Conservation (phyloP, 2,329 filamentous ascomycete species). For the Fusarium subtropicale region DNA sequence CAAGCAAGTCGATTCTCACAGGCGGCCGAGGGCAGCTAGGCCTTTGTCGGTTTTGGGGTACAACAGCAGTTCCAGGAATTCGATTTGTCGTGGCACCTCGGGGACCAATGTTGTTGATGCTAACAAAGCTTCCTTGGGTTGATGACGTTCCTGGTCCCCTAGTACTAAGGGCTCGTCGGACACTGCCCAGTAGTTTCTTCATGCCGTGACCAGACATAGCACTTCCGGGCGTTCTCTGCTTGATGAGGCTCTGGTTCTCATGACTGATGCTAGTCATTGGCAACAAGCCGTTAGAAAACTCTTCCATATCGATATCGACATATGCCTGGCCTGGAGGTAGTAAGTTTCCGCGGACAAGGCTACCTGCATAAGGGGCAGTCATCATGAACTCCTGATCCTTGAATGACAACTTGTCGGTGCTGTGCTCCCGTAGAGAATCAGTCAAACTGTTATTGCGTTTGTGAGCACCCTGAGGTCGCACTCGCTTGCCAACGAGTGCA, state of each 20-base stretch:
- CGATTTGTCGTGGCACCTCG: slow-evolving; percentile 68
- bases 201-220: slow-evolving; percentile 79
- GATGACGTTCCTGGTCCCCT: slow-evolving; percentile 59
- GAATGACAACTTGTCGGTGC: slow-evolving; percentile 61
- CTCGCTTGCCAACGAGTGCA: slow-evolving; percentile 68
- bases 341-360: slow-evolving; percentile 86
- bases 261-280: slow-evolving; percentile 66
- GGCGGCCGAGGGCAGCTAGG: slow-evolving; percentile 61
- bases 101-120: slow-evolving; percentile 61
- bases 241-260: slow-evolving; percentile 54
- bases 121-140: slow-evolving; percentile 61
- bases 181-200: slow-evolving; percentile 86
- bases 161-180: slow-evolving; percentile 83
- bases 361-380: slow-evolving; percentile 78
- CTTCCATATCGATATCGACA: slow-evolving; percentile 73
- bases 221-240: slow-evolving; percentile 62
- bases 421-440: slow-evolving; percentile 82
- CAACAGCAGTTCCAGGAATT: slow-evolving; percentile 69
- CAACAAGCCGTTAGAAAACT: slow-evolving; percentile 59
- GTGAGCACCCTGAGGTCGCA: slow-evolving; percentile 68
- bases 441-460: slow-evolving; percentile 90
- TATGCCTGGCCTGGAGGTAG: slow-evolving; percentile 85
- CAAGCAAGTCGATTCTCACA: slow-evolving; percentile 82
- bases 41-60: slow-evolving; percentile 64
- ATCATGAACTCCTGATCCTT: slow-evolving; percentile 69